phyloP scores from a whole-genome alignment of 331 rosid genomes.

The Malus hybrid region DNA sequence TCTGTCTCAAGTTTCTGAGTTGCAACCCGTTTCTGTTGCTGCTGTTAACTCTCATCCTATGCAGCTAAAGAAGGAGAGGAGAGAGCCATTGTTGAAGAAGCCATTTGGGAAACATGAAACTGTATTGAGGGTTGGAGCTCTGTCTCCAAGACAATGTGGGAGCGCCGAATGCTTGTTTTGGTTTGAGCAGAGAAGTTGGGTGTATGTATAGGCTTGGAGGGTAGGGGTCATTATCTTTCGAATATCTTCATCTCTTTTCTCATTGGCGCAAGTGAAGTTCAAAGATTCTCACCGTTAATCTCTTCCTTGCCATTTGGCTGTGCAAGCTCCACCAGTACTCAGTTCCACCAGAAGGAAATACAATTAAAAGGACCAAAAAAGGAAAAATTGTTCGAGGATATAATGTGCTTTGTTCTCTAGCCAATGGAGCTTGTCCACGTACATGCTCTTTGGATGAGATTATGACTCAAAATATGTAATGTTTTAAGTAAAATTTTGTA shows the following conservation, averaged over 20 bases:
- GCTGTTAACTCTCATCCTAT: too few relatives aligned
- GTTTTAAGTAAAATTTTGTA: too few relatives aligned
- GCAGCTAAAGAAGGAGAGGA: constrained; percentile 31
- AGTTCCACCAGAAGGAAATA: not conserved
- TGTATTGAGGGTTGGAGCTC: too few relatives aligned
- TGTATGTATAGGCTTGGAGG: not conserved
- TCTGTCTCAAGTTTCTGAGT: too few relatives aligned
- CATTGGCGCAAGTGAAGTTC: not conserved
- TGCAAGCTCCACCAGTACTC: not conserved
- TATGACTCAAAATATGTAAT: too few relatives aligned
- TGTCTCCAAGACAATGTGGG: too few relatives aligned
- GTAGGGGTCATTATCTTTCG: not conserved
- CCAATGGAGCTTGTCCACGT: not conserved
- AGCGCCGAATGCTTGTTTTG: too few relatives aligned
- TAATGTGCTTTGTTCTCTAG: not conserved
- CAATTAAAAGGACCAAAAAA: too few relatives aligned
- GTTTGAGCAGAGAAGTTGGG: not conserved
- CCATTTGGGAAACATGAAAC: not conserved
- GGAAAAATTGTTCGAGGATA: not conserved
- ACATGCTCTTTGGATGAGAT: too few relatives aligned
- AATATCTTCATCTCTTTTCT: not conserved
- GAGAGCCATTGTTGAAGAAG: constrained; percentile 29
- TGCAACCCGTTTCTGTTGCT: too few relatives aligned
- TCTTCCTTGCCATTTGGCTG: not conserved
- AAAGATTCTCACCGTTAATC: not conserved